Conservation (phyloP, 345 rosid species). For the Ceriops decandra region DNA sequence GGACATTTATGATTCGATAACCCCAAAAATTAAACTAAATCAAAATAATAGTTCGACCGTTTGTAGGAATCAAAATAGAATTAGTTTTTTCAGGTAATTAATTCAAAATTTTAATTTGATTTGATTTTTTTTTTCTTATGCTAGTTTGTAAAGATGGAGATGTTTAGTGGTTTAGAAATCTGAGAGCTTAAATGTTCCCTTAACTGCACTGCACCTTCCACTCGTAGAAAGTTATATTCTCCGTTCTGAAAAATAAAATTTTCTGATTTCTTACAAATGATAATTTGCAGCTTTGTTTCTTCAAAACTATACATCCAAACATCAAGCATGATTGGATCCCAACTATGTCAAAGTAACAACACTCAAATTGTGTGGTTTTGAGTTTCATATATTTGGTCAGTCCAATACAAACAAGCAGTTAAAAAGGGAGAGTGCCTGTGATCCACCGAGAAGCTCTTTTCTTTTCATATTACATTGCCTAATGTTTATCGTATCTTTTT, state of each 20-base stretch:
- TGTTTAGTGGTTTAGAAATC: neutral
- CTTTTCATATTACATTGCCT: too few species aligned
- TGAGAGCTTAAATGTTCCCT: neutral
- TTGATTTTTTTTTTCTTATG: neutral
- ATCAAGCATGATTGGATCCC: too few species aligned
- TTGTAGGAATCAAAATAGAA: too few species aligned
- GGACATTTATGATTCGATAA: too few species aligned
- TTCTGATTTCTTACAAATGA: neutral
- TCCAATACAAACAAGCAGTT: neutral
- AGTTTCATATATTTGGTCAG: neutral
- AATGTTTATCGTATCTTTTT: too few species aligned
- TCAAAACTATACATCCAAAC: too few species aligned
- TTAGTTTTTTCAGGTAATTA: too few species aligned
- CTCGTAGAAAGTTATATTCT: neutral
- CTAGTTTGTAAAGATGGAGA: neutral
- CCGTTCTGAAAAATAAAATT: neutral
- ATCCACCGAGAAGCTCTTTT: neutral
- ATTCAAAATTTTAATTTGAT: too few species aligned
- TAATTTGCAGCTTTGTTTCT: neutral
- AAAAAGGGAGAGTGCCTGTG: neutral
- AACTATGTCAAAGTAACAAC: neutral
- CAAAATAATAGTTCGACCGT: too few species aligned
- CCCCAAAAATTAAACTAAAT: too few species aligned
- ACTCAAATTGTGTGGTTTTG: neutral
- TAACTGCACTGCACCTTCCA: too few species aligned